A percentile compares a stretch with the other conserved stretches of the same genome.
Evolutionary conservation across 2,329 filamentous ascomycete genomes (phyloP).

Genomic region (Plectosphaerella cucumerina): DNA sequence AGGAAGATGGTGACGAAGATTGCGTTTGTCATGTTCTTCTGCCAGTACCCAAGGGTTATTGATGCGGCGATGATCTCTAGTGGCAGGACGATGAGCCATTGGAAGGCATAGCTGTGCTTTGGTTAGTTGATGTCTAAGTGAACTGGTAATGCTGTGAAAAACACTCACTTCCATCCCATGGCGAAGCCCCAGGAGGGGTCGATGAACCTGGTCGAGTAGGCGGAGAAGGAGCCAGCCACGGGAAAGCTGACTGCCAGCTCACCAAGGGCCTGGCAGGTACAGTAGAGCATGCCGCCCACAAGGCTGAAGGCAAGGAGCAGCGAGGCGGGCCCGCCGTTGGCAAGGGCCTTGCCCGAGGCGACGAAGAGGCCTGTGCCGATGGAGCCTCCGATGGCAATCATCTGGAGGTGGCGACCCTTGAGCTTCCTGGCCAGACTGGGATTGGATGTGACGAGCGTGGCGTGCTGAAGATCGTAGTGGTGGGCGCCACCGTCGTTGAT

Average conservation of each 20-base stretch:
- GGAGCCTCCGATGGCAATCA: conserved; percentile 94
- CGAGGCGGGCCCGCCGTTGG: conserved; percentile 71
- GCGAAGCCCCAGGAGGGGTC: conserved; percentile 94
- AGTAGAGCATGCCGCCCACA: conserved; percentile 84
- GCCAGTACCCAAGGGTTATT: conserved; percentile 81
- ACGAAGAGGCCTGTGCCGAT: conserved; percentile 91
- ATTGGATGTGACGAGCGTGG: conserved; percentile 69
- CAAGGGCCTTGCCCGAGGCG: conserved; percentile 68
- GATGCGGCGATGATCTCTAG: conserved; percentile 85
- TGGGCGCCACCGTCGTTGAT: conserved; percentile 34
- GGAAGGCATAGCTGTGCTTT: conserved; percentile 65
- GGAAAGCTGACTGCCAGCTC: conserved; percentile 90
- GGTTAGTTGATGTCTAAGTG: conserved; percentile 1
- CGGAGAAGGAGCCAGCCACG: conserved; percentile 85
- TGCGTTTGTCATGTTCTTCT: conserved; percentile 56
- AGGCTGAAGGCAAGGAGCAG: conserved; percentile 73
- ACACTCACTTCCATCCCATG: conserved; percentile 89
- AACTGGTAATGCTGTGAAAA: neutral
- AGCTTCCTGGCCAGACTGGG: conserved; percentile 72
- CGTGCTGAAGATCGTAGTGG: conserved; percentile 52
- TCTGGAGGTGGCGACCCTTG: conserved; percentile 85
- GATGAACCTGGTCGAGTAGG: conserved; percentile 87
- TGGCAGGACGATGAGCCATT: conserved; percentile 81
- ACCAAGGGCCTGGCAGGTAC: conserved; percentile 85
- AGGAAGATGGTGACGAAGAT: conserved; percentile 85